These are phyloP conservation scores for Pisolithus sp. DNA, from an alignment of 768 basidiomycete species.

Conservation along the genomic window DNA sequence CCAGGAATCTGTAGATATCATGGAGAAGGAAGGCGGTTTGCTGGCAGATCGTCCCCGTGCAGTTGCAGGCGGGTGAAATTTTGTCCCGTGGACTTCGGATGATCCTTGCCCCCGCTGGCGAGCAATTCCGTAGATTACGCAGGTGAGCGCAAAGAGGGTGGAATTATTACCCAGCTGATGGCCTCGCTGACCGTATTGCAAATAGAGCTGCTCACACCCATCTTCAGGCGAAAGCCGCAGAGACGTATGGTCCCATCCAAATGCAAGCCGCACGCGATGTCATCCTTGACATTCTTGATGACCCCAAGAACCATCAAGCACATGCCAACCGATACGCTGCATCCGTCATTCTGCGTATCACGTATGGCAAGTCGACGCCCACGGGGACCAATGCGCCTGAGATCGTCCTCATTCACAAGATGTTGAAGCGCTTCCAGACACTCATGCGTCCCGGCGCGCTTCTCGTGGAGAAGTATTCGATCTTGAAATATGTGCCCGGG, in stretches of 20 bases:
- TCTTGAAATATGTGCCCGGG: conserved; percentile 48
- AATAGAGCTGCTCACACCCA: conserved; percentile 52
- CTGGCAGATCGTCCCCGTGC: conserved; percentile 49
- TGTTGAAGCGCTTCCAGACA: conserved; percentile 30
- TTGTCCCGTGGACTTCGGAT: conserved; percentile 54
- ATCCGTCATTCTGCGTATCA: conserved; percentile 29
- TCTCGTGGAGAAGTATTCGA: conserved; percentile 31
- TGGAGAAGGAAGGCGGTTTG: conserved; percentile 59
- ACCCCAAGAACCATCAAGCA: conserved; percentile 42
- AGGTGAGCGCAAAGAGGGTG: conserved; percentile 30
- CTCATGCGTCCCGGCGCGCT: conserved; percentile 32
- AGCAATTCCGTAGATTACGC: conserved; percentile 55
- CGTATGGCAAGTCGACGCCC: conserved; percentile 29
- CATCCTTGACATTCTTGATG: conserved; percentile 24
- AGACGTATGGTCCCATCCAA: conserved; percentile 44
- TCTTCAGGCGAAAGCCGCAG: conserved; percentile 46
- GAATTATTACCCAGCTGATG: no score
- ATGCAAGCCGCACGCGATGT: conserved; percentile 30
- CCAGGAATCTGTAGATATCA: conserved; percentile 55
- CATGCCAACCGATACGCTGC: conserved; percentile 43
- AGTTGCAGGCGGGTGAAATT: conserved; percentile 55
- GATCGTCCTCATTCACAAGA: conserved; percentile 28
- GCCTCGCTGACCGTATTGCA: neutral
- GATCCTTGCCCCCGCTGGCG: conserved; percentile 49
- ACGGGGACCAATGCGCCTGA: conserved; percentile 26